phyloP scores from a whole-genome alignment of 2,329 filamentous ascomycete genomes.

The Scopulariopsis brevicaulis region DNA sequence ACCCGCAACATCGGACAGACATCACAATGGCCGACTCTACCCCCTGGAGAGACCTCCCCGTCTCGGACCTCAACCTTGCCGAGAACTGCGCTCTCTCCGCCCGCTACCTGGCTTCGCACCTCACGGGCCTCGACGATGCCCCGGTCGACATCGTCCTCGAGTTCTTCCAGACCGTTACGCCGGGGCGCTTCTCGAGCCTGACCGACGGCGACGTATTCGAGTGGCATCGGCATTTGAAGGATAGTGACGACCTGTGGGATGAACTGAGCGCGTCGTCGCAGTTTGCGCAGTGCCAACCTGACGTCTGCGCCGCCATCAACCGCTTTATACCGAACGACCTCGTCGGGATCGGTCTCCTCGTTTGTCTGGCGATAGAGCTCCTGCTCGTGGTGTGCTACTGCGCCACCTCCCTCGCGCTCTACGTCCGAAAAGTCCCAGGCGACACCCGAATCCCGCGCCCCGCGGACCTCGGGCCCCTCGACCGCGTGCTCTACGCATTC shows the following conservation, averaged over 20 bases:
- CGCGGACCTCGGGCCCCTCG: not conserved
- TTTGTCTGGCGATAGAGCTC: not conserved
- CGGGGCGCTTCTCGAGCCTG: not conserved
- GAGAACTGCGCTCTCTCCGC: not conserved
- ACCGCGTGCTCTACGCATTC: slow-evolving; percentile 2
- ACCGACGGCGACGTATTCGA: not conserved
- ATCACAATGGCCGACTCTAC: not conserved
- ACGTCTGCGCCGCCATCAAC: not conserved
- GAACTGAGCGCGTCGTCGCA: not conserved
- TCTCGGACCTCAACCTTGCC: not conserved
- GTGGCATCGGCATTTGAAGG: not conserved
- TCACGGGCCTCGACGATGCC: not conserved
- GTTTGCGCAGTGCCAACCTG: not conserved
- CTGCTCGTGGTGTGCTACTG: not conserved
- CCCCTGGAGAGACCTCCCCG: not conserved
- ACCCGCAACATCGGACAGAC: too few species aligned
- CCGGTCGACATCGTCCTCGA: not conserved
- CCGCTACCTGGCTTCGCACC: not conserved
- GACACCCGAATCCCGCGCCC: not conserved
- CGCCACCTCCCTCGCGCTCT: not conserved
- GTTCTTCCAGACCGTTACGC: not conserved
- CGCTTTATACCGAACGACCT: not conserved
- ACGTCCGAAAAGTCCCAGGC: not conserved
- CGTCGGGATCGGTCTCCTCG: not conserved
- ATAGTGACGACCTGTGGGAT: not conserved